Evolutionary conservation across 768 basidiomycete genomes (phyloP), one percentile per base, ranked within the genome.

Genomic region (Tulasnella sp.): DNA sequence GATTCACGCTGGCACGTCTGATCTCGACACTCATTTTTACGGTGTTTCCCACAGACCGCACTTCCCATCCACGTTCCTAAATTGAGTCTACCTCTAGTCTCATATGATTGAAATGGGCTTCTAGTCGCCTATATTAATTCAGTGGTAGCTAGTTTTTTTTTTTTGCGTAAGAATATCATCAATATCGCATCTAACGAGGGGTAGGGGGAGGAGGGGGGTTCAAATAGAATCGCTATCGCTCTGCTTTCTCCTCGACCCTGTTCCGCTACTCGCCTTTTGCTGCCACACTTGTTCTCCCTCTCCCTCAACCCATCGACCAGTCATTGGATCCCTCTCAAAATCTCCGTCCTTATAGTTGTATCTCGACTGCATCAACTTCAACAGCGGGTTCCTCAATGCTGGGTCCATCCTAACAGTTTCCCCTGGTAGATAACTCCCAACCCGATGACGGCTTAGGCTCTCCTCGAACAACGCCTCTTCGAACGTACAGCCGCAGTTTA

Each of bases 391-490:
- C 42, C 88, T 80, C 61, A 92, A 73, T 34, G 85, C 87, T 8
- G 88, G 88, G 67, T 92, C 88, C 88, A 92, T 91, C 67, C 88
- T 83, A 51, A 91, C 88, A 58, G 71, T 83, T 69, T 90, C 89
- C 54, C 88, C 89, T 0, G 88, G 89, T 62, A 80, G 80, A 66
- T 90, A 91, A 68, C 84, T 83, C 24, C 88, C 88, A 15, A 92
- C 86, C 3, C 76, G 77, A 62, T 91, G 87, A 21, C 87, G 81
- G 10, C 88, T 69, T 5, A 92, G 77, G 66, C 84, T 85, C 72
- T 90, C 88, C 67, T 91, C 88, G 67, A 92, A 92, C 5, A 92
- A 79, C 3, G 88, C 88, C 71, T 91, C 83, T 45, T 88, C 86
- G 67, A 77, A 80, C 4, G 86, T 84, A 74, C 88, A 92, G 7